phyloP scores from a whole-genome alignment of 106 monocot genomes.

The Apostasia shenzhenica region DNA sequence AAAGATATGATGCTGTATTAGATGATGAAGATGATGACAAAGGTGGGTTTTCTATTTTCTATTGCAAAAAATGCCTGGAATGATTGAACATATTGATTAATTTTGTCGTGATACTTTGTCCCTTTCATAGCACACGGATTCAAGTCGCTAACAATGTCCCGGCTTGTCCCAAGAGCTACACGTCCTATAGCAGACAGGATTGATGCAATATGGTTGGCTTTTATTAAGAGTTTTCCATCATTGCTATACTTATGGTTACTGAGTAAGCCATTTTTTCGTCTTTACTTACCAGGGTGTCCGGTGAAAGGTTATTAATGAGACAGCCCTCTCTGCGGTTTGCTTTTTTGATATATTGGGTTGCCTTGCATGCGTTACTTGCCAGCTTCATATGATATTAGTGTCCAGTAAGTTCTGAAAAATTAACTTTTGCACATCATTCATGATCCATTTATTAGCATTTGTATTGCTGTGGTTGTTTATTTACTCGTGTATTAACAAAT shows the following conservation, averaged over 20 bases:
- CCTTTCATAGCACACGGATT: slow-evolving; percentile 83
- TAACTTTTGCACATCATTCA: background rate
- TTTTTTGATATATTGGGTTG: slow-evolving; percentile 76
- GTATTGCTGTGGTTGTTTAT: too few relatives aligned
- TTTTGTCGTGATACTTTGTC: slow-evolving; percentile 7
- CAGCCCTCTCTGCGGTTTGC: slow-evolving; percentile 79
- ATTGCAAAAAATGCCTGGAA: background rate
- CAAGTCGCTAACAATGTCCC: slow-evolving; percentile 88
- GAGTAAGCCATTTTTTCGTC: slow-evolving; percentile 7
- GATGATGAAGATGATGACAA: slow-evolving; percentile 97
- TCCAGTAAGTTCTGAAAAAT: slow-evolving; percentile 22
- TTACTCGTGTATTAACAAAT: too few relatives aligned
- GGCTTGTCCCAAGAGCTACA: slow-evolving; percentile 71
- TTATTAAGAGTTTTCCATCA: background rate
- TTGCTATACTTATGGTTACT: background rate
- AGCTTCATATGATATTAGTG: slow-evolving; percentile 53
- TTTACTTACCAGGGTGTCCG: slow-evolving; percentile 71
- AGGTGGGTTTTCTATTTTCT: slow-evolving; percentile 22
- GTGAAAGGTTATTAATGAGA: slow-evolving; percentile 89
- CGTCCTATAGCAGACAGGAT: slow-evolving; percentile 80
- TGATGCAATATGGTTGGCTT: slow-evolving; percentile 83
- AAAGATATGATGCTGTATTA: slow-evolving; percentile 31
- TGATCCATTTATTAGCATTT: too few relatives aligned
- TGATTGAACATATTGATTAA: background rate
- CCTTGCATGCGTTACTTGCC: slow-evolving; percentile 80